Base-by-base conservation (phyloP, 164 flowering plant genomes). In the Cinnamomum chago region DNA sequence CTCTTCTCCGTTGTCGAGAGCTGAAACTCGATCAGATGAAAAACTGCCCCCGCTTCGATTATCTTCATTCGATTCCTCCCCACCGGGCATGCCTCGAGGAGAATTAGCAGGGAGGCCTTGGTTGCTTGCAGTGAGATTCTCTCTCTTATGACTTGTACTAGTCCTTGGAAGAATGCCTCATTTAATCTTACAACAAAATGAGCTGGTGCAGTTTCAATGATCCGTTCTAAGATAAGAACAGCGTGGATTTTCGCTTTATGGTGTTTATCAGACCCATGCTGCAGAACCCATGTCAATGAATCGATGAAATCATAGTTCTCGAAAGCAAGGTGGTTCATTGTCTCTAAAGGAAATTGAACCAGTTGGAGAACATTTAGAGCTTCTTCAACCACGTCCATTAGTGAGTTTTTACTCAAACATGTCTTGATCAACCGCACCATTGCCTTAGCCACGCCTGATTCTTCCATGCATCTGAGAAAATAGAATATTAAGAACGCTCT, bases 1-100 rank as follows among this genome's bases (percentile, higher is more conserved):
- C 72, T 73, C 79, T 70, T 86, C 17, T 84, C 91, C 0, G 80
- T 81, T 5, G 18, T 65, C 5, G 76, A 62, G 1, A 82, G 76
- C 30, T 86, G 90, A 12, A 88, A 81, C 77, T 92, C 98, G 5
- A 90, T 82, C 13, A 90, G 85, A 65, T 85, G 83, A 22, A 72
- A 76, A 4, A 92, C 84, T 3, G 85, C 86, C 15, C 88, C 86
- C 0, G 84, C 87, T 74, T 89, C 88, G 7, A 88, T 75, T 14
- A 88, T 84, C 66, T 62, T 85, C 30, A 65, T 28, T 55, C 83
- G 77, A 82, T 90, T 92, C 28, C 83, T 68, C 15, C 89, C 92
- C 80, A 78, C 83, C 0, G 79, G 82, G 64, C 89, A 80, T 14
- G 79, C 58, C 10, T 86, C 83, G 1, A 80, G 50, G 1, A 93